Conservation (phyloP, 2,329 filamentous ascomycete genomes). For the Alternaria arbusti region DNA sequence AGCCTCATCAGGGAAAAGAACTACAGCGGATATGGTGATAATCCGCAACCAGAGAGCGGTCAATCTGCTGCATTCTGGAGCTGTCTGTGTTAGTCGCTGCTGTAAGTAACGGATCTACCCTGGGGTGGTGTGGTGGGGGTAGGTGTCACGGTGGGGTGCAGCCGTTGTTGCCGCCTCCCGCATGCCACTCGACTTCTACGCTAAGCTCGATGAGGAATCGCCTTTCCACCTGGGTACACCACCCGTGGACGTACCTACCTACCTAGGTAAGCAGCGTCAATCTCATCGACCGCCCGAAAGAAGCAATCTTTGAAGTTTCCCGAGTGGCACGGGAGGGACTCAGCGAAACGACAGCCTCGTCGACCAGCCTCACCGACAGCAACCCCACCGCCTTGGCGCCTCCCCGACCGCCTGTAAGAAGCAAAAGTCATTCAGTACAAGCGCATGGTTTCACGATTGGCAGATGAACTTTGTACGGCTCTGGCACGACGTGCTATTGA, state of each 20-base stretch:
- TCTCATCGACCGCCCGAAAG: background rate
- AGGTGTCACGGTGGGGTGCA: background rate
- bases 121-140: background rate
- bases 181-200: background rate
- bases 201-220: background rate
- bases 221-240: background rate
- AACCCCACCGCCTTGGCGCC: background rate
- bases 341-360: background rate
- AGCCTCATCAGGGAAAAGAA: background rate
- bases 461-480: background rate
- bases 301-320: background rate
- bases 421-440: background rate
- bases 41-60: background rate
- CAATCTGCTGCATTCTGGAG: background rate
- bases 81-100: background rate
- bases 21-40: background rate
- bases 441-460: background rate
- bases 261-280: background rate
- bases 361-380: background rate
- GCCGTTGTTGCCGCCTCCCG: background rate
- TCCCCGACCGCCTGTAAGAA: background rate
- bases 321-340: background rate
- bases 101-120: background rate
- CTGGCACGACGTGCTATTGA: background rate
- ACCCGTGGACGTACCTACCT: too few species aligned